Conservation (phyloP, 2,329 filamentous ascomycete genomes). For the Sclerotinia nivalis region DNA sequence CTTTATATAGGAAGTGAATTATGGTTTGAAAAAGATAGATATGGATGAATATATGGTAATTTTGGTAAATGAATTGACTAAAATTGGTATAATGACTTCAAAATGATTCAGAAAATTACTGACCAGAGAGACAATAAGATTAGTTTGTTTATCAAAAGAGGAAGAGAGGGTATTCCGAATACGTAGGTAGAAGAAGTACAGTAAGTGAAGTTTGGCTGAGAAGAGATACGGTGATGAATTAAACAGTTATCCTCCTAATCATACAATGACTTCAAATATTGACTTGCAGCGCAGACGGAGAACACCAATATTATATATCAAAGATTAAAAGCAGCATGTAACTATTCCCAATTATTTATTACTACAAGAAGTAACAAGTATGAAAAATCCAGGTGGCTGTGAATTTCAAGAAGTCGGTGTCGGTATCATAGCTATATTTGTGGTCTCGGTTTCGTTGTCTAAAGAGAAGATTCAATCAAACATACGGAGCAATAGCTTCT, state of each 20-base stretch:
- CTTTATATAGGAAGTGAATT: neutral
- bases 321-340: slow-evolving; percentile 20
- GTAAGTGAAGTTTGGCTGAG: no score
- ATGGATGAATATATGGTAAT: neutral
- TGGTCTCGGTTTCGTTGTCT: neutral
- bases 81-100: no score
- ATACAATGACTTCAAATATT: neutral
- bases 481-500: neutral
- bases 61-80: neutral
- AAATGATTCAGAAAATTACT: no score
- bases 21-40: neutral
- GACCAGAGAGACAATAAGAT: no score
- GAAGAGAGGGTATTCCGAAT: no score
- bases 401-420: slow-evolving; percentile 13
- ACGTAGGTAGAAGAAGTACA: no score
- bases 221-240: neutral
- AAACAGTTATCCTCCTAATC: neutral
- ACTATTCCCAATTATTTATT: slow-evolving; percentile 10
- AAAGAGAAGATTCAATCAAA: neutral
- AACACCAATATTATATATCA: neutral
- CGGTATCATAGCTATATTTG: neutral
- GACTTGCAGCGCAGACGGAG: neutral
- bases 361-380: neutral
- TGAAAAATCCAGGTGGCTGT: slow-evolving; percentile 20
- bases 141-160: neutral